phyloP scores from a whole-genome alignment of 306 rosid species.

The Quercus alba region DNA sequence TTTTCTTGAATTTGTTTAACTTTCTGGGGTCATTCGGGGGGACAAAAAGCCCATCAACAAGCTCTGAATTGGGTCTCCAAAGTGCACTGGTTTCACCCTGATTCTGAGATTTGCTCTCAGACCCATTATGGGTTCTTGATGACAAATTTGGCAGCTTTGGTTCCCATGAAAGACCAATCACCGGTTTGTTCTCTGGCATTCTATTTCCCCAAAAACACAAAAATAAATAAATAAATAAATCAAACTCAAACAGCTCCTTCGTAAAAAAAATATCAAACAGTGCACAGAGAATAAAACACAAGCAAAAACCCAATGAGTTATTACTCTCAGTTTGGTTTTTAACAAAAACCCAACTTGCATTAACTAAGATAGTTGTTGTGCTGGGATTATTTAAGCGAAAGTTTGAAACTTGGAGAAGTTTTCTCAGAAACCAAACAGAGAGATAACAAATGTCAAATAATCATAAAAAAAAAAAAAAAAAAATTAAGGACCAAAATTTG shows the following conservation, averaged over 20 bases:
- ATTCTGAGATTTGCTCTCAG: conserved; percentile 25
- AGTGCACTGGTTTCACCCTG: conserved; percentile 33
- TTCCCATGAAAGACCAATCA: conserved; percentile 74
- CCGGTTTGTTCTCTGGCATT: conserved; percentile 48
- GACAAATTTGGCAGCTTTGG: conserved; percentile 56
- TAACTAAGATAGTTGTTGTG: background rate
- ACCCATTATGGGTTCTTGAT: conserved; percentile 15
- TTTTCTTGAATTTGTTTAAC: conserved; percentile 50
- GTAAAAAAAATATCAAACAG: too few species aligned
- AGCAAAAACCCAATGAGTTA: background rate
- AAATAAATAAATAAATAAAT: background rate
- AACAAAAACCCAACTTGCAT: background rate
- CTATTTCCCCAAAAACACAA: background rate
- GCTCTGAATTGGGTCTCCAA: conserved; percentile 65
- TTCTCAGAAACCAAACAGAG: background rate
- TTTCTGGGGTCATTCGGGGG: conserved; percentile 68
- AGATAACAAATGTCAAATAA: background rate
- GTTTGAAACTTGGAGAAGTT: background rate
- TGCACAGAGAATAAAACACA: background rate
- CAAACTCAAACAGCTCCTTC: background rate
- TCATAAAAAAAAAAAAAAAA: background rate
- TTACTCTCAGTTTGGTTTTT: background rate
- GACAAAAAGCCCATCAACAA: conserved; percentile 78
- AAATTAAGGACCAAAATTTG: background rate
- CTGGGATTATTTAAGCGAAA: background rate